A percentile compares a stretch with the other conserved stretches of the same genome.
Conservation (phyloP, 2,329 filamentous ascomycete species). For the Alternaria sp. region DNA sequence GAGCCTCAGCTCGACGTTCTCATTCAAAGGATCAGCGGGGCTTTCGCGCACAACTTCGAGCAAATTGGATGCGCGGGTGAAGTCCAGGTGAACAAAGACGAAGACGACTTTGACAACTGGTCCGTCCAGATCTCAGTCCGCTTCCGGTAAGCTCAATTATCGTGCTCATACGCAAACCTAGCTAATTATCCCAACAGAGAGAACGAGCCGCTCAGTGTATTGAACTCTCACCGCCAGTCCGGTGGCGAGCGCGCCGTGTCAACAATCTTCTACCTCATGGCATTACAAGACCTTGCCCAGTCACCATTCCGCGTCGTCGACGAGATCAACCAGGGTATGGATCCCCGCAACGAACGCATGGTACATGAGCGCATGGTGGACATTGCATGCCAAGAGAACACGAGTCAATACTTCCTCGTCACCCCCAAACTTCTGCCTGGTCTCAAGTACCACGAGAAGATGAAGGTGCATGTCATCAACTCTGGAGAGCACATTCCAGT, state of each 20-base stretch:
- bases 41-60: slow-evolving; percentile 91
- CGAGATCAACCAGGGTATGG: slow-evolving; percentile 99
- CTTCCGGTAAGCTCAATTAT: slow-evolving; percentile 71
- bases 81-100: slow-evolving; percentile 83
- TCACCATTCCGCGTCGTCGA: slow-evolving; percentile 98
- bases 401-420: slow-evolving; percentile 89
- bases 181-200: slow-evolving; percentile 25
- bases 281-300: slow-evolving; percentile 88
- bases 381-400: slow-evolving; percentile 85
- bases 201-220: slow-evolving; percentile 81
- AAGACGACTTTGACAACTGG: slow-evolving; percentile 92
- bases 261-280: slow-evolving; percentile 99
- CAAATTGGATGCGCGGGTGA: slow-evolving; percentile 94
- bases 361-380: slow-evolving; percentile 98
- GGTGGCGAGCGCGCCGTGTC: slow-evolving; percentile 95
- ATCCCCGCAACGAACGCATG: slow-evolving; percentile 96
- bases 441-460: slow-evolving; percentile 84
- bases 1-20: slow-evolving; percentile 83
- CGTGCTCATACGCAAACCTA: not conserved
- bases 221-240: slow-evolving; percentile 92
- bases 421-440: slow-evolving; percentile 92
- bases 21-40: slow-evolving; percentile 81
- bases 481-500: slow-evolving; percentile 72
- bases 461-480: slow-evolving; percentile 93
- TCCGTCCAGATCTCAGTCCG: slow-evolving; percentile 92